Evolutionary conservation across 2,329 filamentous ascomycete species (phyloP).

Genomic region (Xylariaceae sp.): DNA sequence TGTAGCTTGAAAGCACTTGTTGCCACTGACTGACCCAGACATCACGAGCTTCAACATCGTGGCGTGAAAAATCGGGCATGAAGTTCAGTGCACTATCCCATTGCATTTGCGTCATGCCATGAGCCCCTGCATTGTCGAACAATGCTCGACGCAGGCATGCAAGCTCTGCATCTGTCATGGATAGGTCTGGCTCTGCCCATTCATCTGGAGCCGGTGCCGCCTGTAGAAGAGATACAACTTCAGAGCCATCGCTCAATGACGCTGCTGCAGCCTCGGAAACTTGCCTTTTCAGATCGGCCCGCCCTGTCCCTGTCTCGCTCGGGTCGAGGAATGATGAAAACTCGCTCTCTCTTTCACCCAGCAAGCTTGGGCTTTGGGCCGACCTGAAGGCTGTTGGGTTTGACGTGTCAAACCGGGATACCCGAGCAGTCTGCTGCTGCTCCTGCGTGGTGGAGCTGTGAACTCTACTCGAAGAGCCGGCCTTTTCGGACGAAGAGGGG

Average conservation of each 20-base stretch:
- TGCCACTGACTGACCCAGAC: constrained; percentile 55
- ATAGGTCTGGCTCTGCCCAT: constrained; percentile 14
- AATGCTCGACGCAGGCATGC: constrained; percentile 22
- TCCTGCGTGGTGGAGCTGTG: constrained; percentile 14
- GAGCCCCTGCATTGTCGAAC: constrained; percentile 20
- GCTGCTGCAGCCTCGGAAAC: constrained; percentile 2
- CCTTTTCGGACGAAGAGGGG: constrained; percentile 18
- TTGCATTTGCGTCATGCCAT: constrained; percentile 7
- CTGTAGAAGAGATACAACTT: constrained; percentile 27
- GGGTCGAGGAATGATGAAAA: constrained; percentile 38
- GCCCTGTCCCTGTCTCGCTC: constrained; percentile 17
- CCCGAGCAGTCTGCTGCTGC: constrained; percentile 10
- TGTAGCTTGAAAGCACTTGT: constrained; percentile 52
- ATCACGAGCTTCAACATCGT: constrained; percentile 37
- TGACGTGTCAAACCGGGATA: neutral
- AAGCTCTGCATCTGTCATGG: constrained; percentile 19
- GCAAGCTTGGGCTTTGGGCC: constrained; percentile 26
- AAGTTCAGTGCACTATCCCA: constrained; percentile 52
- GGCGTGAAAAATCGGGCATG: constrained; percentile 34
- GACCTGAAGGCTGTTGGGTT: constrained; percentile 25
- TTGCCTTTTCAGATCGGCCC: constrained; percentile 12
- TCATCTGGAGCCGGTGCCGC: constrained; percentile 19
- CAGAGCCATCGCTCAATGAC: constrained; percentile 23
- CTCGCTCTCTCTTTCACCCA: constrained; percentile 30
- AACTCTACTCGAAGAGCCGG: constrained; percentile 16